Base-by-base conservation (phyloP, 371 early-diverging fungal genomes). In the Actinomortierella ambigua region DNA sequence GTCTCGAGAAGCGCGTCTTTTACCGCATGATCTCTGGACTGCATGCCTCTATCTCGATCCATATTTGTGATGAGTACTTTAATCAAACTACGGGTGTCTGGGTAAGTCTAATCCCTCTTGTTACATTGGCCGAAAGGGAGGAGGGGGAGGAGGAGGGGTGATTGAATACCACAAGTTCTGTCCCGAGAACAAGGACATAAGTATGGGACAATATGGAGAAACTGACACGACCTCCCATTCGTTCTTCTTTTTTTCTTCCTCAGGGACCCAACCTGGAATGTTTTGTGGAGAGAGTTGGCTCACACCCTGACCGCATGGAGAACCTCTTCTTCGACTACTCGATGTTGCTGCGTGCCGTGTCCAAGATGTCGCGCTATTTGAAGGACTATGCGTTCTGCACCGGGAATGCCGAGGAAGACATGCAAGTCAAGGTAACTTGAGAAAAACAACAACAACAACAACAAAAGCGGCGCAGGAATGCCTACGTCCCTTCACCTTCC, bases 31-130 rank as follows among this genome's bases (percentile, higher is more conserved):
- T 97, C 9, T 95, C 96, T 18, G 98, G 93, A 87, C 80, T 98
- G 18, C 98, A 98, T 71, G 85, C 96, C 1, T 96, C 97, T 18
- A 95, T 95, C 18, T 96, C 97, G 0, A 91, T 93, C 17, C 97
- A 98, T 76, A 91, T 98, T 44, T 96, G 96, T 75, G 82, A 91
- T 53, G 89, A 96, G 69, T 90, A 86, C 77, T 87, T 93, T 62
- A 84, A 97, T 61, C 77, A 83, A 46, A 86, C 85, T 1, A 90
- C 92, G 2, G 90, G 91, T 22, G 69, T 77, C 62, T 97, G 97
- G 96, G 91, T 91, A 86, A 65, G 75, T 57, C 18, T n/a, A 27
- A 8, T 39, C 18, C 23, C 26, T 34, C 41, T 56, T 42, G 39
- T 22, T 63, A 28, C 53, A 24, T 34, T 34, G 34, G 11, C 7